These are phyloP conservation scores for Coniochaeta prunicola DNA, from an alignment of 2,329 filamentous ascomycete genomes.

Conservation along the genomic window DNA sequence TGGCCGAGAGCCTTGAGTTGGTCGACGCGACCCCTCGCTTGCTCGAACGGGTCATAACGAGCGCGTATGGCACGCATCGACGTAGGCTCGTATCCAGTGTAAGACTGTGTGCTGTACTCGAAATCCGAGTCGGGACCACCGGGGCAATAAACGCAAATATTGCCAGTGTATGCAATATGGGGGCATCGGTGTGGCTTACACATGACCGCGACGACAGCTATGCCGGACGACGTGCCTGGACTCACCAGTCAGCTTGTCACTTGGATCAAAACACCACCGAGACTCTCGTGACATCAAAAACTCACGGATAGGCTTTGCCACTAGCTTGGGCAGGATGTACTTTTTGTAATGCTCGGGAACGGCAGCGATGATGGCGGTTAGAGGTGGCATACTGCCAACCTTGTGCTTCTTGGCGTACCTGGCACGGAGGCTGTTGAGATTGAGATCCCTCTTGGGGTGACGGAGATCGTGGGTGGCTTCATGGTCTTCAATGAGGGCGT, in stretches of 20 bases:
- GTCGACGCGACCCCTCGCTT: conserved; percentile 90
- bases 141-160: conserved; percentile 98
- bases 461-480: conserved; percentile 70
- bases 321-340: conserved; percentile 91
- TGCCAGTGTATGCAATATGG: conserved; percentile 96
- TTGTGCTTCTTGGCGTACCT: conserved; percentile 91
- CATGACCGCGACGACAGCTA: conserved; percentile 98
- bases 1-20: conserved; percentile 94
- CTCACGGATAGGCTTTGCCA: conserved; percentile 90
- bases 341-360: conserved; percentile 99
- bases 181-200: conserved; percentile 98
- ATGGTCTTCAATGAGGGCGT: conserved; percentile 88
- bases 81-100: conserved; percentile 96
- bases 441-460: conserved; percentile 75
- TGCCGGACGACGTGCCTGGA: conserved; percentile 83
- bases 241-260: not conserved
- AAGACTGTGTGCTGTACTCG: conserved; percentile 97
- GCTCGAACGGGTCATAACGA: conserved; percentile 95
- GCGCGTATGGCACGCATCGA: conserved; percentile 98
- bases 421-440: conserved; percentile 80
- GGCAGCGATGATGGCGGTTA: conserved; percentile 95
- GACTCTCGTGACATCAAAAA: conserved; percentile 10
- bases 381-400: conserved; percentile 76
- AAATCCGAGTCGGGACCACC: conserved; percentile 97
- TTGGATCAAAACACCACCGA: not conserved